A percentile compares a stretch with the other conserved stretches of the same genome.
Conservation (phyloP, 768 basidiomycete genomes). For the Auriscalpium orientale region DNA sequence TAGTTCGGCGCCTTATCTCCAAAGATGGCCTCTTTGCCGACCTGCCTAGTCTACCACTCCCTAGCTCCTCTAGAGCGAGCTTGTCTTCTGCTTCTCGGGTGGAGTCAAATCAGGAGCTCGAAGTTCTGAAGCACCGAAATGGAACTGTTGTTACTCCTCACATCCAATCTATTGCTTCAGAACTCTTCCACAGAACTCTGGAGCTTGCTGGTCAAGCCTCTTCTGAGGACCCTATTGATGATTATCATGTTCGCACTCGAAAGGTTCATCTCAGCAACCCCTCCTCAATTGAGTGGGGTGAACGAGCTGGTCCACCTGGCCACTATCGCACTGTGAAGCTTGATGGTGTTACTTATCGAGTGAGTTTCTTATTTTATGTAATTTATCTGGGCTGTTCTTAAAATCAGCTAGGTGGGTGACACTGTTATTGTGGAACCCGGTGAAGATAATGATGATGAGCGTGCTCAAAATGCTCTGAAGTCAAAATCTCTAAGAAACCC, state of each 20-base stretch:
- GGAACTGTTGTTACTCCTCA: conserved; percentile 20
- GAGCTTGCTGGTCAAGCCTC: background rate
- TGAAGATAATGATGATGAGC: conserved; percentile 33
- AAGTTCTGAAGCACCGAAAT: conserved; percentile 30
- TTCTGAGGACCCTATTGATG: background rate
- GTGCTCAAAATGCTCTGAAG: conserved; percentile 33
- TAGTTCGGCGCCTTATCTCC: conserved; percentile 26
- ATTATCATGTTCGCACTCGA: background rate
- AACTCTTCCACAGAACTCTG: background rate
- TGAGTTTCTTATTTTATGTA: conserved; percentile 14
- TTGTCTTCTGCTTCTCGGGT: background rate
- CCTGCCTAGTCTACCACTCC: too few species aligned
- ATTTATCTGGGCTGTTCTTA: background rate
- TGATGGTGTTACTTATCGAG: conserved; percentile 52
- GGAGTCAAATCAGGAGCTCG: conserved; percentile 19
- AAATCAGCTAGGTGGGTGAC: conserved; percentile 46
- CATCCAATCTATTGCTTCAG: background rate
- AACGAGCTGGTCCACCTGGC: conserved; percentile 16
- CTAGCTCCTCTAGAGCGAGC: too few species aligned
- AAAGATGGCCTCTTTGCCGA: too few species aligned
- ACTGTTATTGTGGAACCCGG: conserved; percentile 58
- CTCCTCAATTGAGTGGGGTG: conserved; percentile 26
- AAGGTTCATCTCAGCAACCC: conserved; percentile 19
- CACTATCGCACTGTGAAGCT: conserved; percentile 42
- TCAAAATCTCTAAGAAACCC: conserved; percentile 41